phyloP scores from a whole-genome alignment of 768 basidiomycete genomes.

The Xerocomellus chrysenteron region DNA sequence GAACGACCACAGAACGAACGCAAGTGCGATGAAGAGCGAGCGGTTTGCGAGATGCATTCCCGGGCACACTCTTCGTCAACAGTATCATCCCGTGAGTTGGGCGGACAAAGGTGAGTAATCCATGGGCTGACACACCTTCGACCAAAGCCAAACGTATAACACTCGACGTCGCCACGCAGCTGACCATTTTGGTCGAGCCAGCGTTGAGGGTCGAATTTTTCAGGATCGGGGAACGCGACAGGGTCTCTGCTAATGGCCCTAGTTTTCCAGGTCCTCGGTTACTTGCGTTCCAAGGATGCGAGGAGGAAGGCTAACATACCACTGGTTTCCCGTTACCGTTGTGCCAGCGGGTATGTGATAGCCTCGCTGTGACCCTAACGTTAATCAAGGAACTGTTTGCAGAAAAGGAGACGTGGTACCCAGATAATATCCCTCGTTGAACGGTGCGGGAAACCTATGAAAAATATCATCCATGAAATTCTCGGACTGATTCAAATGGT shows the following conservation, averaged over 20 bases:
- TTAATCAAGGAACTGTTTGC: conserved; percentile 29
- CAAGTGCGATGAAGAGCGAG: conserved; percentile 61
- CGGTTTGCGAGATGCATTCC: conserved; percentile 52
- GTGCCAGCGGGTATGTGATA: conserved; percentile 25
- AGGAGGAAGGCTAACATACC: conserved; percentile 6
- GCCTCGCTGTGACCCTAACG: conserved; percentile 9
- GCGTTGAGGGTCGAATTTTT: conserved; percentile 56
- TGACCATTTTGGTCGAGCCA: conserved; percentile 49
- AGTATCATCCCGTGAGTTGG: too few relatives aligned
- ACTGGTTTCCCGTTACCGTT: conserved; percentile 19
- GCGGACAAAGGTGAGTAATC: background rate
- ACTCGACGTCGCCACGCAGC: conserved; percentile 45
- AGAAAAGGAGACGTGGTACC: conserved; percentile 31
- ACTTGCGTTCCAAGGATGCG: background rate
- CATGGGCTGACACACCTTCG: conserved; percentile 26
- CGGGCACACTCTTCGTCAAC: conserved; percentile 50
- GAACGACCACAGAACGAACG: conserved; percentile 63
- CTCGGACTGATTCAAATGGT: too few relatives aligned
- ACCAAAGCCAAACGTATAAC: conserved; percentile 56
- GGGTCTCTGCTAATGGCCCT: conserved; percentile 60
- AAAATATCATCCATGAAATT: background rate
- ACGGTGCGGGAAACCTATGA: conserved; percentile 51
- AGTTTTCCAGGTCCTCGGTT: background rate
- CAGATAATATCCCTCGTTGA: conserved; percentile 64
- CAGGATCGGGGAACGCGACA: conserved; percentile 52